Percentiles rank a stretch among this genome's conserved stretches.
Evolutionary conservation across 2,329 filamentous ascomycete species (phyloP).

Genomic region (Aspergillus spinulosporus): DNA sequence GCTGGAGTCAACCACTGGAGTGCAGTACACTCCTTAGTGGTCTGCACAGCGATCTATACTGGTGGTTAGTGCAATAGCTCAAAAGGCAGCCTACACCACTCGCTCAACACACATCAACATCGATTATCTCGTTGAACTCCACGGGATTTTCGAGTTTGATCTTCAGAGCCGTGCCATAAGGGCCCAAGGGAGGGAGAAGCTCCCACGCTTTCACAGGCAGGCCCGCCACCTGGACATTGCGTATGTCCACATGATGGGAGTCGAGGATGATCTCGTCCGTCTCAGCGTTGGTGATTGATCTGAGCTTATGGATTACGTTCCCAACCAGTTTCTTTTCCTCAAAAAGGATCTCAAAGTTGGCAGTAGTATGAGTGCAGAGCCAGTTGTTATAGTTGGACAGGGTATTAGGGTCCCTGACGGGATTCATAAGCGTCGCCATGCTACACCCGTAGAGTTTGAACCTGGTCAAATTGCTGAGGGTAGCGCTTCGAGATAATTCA

Average conservation of each 20-base stretch:
- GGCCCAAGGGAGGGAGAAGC: conserved; percentile 67
- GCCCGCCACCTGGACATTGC: conserved; percentile 68
- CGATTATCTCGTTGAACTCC: conserved; percentile 48
- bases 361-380: conserved; percentile 78
- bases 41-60: conserved; percentile 68
- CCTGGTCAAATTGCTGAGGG: conserved; percentile 4
- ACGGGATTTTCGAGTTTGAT: conserved; percentile 51
- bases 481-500: not conserved
- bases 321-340: conserved; percentile 74
- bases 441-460: conserved; percentile 28
- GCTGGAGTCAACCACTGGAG: conserved; percentile 92
- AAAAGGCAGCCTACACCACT: not conserved
- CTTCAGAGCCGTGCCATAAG: conserved; percentile 58
- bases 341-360: conserved; percentile 82
- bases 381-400: conserved; percentile 89
- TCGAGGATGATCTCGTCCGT: conserved; percentile 81
- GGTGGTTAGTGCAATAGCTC: not conserved
- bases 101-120: conserved; percentile 46
- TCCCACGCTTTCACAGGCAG: conserved; percentile 63
- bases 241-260: conserved; percentile 77
- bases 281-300: conserved; percentile 71
- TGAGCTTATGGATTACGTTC: conserved; percentile 72
- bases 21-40: conserved; percentile 84
- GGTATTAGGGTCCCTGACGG: conserved; percentile 79
- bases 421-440: conserved; percentile 44